Percentiles rank a stretch among this genome's conserved stretches.
Conservation (phyloP, 768 basidiomycete species). For the Cystobasidium ongulense region DNA sequence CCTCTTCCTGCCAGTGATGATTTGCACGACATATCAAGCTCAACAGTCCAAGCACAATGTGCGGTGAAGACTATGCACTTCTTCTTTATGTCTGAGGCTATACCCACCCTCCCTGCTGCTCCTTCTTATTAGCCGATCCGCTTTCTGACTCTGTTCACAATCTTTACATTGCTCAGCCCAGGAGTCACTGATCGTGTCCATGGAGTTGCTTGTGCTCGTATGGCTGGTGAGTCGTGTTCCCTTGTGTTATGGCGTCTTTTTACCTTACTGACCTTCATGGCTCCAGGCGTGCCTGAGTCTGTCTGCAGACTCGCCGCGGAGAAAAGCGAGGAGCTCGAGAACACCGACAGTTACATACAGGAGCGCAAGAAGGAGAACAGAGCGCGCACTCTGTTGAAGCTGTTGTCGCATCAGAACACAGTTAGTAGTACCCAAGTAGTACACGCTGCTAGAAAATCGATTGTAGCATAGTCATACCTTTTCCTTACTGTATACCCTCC, state of each 20-base stretch:
- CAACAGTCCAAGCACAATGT: conserved; percentile 24
- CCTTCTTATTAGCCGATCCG: no score
- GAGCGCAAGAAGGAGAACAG: not conserved
- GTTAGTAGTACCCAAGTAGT: not conserved
- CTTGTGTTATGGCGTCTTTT: not conserved
- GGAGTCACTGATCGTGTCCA: conserved; percentile 25
- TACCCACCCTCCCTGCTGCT: not conserved
- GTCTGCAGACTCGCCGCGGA: conserved; percentile 14
- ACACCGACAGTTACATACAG: not conserved
- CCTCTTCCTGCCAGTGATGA: conserved; percentile 25
- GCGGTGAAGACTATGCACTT: conserved; percentile 20
- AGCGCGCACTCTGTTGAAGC: not conserved
- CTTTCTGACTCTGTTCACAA: not conserved
- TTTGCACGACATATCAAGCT: conserved; percentile 31
- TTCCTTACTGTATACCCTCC: not conserved
- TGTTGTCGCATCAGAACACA: not conserved
- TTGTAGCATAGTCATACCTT: conserved; percentile 1
- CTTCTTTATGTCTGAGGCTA: conserved; percentile 29
- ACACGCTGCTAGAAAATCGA: not conserved
- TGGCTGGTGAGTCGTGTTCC: not conserved
- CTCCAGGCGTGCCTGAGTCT: conserved; percentile 1
- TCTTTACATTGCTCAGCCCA: not conserved
- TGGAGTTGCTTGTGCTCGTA: conserved; percentile 18
- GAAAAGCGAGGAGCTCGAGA: conserved; percentile 24
- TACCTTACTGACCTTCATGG: not conserved